Percentiles rank a stretch among this genome's conserved stretches.
phyloP scores from a whole-genome alignment of 2,329 filamentous ascomycete species.

The Neonectria faginata region DNA sequence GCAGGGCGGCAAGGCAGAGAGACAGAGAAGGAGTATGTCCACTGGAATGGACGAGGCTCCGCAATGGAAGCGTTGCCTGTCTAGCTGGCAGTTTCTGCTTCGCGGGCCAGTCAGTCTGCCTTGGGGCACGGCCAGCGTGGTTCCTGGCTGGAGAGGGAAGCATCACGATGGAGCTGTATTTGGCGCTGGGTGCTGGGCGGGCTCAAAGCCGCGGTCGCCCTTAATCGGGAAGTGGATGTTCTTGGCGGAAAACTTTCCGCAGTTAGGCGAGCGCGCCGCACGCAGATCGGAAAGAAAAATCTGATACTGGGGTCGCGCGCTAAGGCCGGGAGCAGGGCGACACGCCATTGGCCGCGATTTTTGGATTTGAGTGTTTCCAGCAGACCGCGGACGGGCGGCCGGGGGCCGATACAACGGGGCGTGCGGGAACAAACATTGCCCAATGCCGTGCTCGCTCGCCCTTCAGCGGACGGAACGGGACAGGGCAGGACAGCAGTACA shows the following conservation, averaged over 20 bases:
- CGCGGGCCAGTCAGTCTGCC: background rate
- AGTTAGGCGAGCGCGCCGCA: slow-evolving; percentile 41
- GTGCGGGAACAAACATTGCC: slow-evolving; percentile 26
- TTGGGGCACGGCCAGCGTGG: slow-evolving; percentile 7
- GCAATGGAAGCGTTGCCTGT: background rate
- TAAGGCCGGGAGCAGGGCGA: slow-evolving; percentile 37
- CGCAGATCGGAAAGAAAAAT: slow-evolving; percentile 24
- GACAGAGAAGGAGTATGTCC: slow-evolving; percentile 4
- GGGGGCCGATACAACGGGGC: slow-evolving; percentile 29
- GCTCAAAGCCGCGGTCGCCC: slow-evolving; percentile 19
- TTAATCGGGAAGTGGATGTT: slow-evolving; percentile 20
- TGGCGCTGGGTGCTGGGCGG: slow-evolving; percentile 13
- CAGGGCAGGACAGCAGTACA: slow-evolving; percentile 5
- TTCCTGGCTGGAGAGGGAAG: background rate
- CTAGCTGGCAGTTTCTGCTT: too few relatives aligned
- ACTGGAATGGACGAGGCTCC: slow-evolving; percentile 11
- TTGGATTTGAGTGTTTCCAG: slow-evolving; percentile 5
- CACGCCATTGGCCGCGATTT: background rate
- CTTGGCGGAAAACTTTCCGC: slow-evolving; percentile 40
- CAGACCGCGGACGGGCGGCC: slow-evolving; percentile 14
- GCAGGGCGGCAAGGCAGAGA: background rate
- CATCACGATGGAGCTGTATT: background rate
- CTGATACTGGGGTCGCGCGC: slow-evolving; percentile 39
- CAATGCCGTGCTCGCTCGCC: slow-evolving; percentile 34
- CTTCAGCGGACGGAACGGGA: slow-evolving; percentile 9